A percentile compares a stretch with the other conserved stretches of the same genome.
phyloP scores from a whole-genome alignment of 768 basidiomycete species.

The Zangia roseola region DNA sequence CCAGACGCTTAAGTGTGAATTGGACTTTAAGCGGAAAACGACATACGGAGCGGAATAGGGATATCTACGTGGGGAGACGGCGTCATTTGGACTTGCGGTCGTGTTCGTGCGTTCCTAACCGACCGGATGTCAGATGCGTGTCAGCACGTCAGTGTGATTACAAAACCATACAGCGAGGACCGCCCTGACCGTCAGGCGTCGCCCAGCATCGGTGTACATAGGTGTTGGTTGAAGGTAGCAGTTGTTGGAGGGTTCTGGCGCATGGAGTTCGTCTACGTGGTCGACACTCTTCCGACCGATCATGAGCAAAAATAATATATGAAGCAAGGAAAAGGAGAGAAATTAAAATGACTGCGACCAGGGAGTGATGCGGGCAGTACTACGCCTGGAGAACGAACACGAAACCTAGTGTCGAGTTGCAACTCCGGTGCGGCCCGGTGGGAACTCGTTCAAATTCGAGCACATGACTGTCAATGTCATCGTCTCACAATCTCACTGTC shows the following conservation, averaged over 20 bases:
- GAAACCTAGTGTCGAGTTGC: no score
- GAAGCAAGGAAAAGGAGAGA: constrained; percentile 19
- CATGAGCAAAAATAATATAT: constrained; percentile 19
- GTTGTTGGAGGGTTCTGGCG: neutral
- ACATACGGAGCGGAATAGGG: constrained; percentile 18
- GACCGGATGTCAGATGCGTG: neutral
- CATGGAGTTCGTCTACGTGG: constrained; percentile 26
- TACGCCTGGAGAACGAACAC: neutral
- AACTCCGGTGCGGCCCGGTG: neutral
- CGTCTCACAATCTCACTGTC: no score
- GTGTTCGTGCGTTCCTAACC: constrained; percentile 25
- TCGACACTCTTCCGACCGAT: constrained; percentile 26
- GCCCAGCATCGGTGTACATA: constrained; percentile 16
- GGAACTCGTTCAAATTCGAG: no score
- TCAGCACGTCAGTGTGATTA: neutral
- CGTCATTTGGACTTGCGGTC: constrained; percentile 2
- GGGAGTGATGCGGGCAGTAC: constrained; percentile 6
- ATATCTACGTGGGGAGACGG: constrained; percentile 3
- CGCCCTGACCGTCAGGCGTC: constrained; percentile 1
- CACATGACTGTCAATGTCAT: no score
- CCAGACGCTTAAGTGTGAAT: constrained; percentile 16
- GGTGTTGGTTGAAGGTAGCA: constrained; percentile 9
- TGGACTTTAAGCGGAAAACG: constrained; percentile 5
- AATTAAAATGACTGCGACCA: constrained; percentile 13
- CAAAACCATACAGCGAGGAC: constrained; percentile 13